Base-by-base conservation (phyloP, 441 rosid species). In the Populus tomentosa region DNA sequence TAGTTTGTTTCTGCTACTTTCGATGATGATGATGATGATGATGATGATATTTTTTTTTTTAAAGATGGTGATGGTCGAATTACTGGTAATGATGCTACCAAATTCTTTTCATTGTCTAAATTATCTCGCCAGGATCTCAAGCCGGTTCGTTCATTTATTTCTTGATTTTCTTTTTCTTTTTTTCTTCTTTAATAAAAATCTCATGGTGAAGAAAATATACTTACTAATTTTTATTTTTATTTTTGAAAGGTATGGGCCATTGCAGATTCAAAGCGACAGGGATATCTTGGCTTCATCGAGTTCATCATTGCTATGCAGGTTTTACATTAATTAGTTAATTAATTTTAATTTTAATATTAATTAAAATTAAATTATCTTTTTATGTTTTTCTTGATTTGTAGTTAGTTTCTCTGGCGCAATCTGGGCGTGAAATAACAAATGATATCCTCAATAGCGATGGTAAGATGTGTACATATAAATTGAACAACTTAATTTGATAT, bases 261-360 rank as follows among this genome's bases (percentile, higher is more conserved):
- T 81, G 92, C 97, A 59, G 97, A 94, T 89, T 87, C 95, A 36
- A 95, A 89, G 84, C 80, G 94, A 28, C 97, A 91, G 56, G 95
- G 98, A 72, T 95, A 84, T 82, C 96, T 94, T 74, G 93, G 94
- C 76, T 87, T 94, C 79, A 84, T 67, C 69, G 99, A 95, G 74
- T 95, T 94, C 80, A 78, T 91, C 21, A 77, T 79, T 77, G 91
- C 97, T 63, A 95, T 95, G 98, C 97, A 94, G 97, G 95, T 94
- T 80, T 30, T 46, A 1, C 16, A 46, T 40, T 59, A 30, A 21
- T 73, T 20, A 40, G 3, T 71, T 23, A 8, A 3, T 13, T 23
- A 20, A 38, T 20, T 59, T 36, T 10, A 63, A 11, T 40, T 8
- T 53, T 7, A n/a, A n/a, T n/a, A 23, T 32, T 21, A 1, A 30